Evolutionary conservation across 2,329 filamentous ascomycete genomes (phyloP), one percentile per base, ranked within the genome.

Genomic region (Hypoxylon sp.): DNA sequence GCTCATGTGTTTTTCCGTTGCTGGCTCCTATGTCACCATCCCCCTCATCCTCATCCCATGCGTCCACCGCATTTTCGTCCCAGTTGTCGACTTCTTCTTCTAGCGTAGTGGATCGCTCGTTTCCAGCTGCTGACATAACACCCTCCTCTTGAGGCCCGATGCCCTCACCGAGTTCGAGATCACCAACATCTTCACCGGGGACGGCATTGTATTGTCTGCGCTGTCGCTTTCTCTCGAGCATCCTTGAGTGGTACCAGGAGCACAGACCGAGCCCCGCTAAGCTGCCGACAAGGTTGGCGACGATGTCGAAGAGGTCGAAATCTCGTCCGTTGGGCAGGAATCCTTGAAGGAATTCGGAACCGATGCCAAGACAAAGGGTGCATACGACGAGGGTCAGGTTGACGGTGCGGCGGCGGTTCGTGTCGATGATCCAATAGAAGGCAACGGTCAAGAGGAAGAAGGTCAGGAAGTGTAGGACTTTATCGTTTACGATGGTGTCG

Each of bases 341-440:
- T 58, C 85, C 89, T 80, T 95, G 92, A 5, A 93, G 80, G 71
- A 95, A 86, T 78, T 95, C 92, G 70, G 90, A 93, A 55, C 91
- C 92, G 67, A 94, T 81, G 50, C 90, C 90, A 2, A 94, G 85
- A 23, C 80, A 82, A 45, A 91, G 81, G 5, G 94, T 97, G 82
- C 93, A 97, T 66, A 93, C 85, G 21, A 93, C 79, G 25, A 98
- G 83, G 13, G 94, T 97, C 71, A 97, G 82, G 80, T 99, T 91
- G 52, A 97, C 84, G 19, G 90, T 91, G 73, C 95, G 92, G 56
- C 95, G 90, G 69, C 96, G 92, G 69, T 90, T 91, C 57, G 94
- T 97, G 79, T 99, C 96, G 74, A 98, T 82, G 77, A 98, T 92
- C 94, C 96, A 99, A 88, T 99, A 99, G 86, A 98, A 98, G 73